These are phyloP conservation scores for Dioscorea zingiberensis DNA, from an alignment of 106 monocot genomes.

Conservation along the genomic window DNA sequence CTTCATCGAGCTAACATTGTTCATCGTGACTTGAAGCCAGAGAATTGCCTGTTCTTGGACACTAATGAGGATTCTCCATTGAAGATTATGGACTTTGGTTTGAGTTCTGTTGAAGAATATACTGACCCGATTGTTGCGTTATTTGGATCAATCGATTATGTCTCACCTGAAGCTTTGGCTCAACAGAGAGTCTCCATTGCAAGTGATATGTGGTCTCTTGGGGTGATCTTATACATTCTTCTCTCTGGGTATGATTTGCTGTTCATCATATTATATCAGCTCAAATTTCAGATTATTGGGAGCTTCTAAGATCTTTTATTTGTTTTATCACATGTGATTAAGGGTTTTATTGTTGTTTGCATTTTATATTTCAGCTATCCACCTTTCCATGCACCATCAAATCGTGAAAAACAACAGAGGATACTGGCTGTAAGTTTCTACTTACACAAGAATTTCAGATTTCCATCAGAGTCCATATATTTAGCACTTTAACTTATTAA, in stretches of 20 bases:
- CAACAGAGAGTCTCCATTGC: constrained; percentile 32
- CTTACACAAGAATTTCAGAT: background rate
- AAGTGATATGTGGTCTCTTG: constrained; percentile 78
- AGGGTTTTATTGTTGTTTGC: background rate
- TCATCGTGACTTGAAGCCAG: constrained; percentile 69
- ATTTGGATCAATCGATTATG: constrained; percentile 78
- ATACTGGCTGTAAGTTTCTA: constrained; percentile 46
- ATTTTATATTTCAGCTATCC: constrained; percentile 37
- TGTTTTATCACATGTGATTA: background rate
- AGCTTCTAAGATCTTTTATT: no score
- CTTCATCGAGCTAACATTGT: constrained; percentile 52
- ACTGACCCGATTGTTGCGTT: constrained; percentile 57
- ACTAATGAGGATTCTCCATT: constrained; percentile 24
- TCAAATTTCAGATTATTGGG: background rate
- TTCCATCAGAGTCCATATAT: no score
- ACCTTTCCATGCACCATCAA: constrained; percentile 54
- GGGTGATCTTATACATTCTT: constrained; percentile 66
- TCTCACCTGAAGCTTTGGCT: constrained; percentile 60
- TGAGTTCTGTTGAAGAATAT: constrained; percentile 69
- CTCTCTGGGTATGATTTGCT: constrained; percentile 45
- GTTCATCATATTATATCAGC: background rate
- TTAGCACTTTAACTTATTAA: no score
- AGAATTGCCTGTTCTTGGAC: constrained; percentile 54
- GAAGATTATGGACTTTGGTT: constrained; percentile 75
- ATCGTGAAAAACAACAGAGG: constrained; percentile 52